Conservation (phyloP, 2,329 filamentous ascomycete species). For the Grosmannia huntii region DNA sequence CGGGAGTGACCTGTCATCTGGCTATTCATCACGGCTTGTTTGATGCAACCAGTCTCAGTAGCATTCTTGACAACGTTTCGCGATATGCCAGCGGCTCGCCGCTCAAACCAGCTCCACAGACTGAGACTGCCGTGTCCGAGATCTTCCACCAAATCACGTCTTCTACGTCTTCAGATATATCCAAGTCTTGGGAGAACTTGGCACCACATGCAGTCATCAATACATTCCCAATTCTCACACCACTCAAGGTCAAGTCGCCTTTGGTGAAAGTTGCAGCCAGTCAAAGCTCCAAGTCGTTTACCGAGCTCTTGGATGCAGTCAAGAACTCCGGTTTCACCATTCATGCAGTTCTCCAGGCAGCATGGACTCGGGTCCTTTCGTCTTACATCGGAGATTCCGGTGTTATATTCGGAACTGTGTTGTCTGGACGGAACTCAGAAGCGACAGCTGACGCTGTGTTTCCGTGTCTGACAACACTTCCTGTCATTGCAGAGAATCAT, state of each 20-base stretch:
- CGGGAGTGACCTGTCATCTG: constrained; percentile 20
- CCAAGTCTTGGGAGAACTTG: constrained; percentile 51
- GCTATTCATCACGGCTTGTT: constrained; percentile 71
- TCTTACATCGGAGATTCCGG: constrained; percentile 63
- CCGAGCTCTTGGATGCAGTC: constrained; percentile 42
- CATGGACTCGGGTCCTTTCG: constrained; percentile 65
- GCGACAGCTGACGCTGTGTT: constrained; percentile 50
- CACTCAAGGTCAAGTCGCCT: constrained; percentile 30
- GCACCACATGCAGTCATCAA: constrained; percentile 43
- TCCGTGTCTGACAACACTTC: constrained; percentile 73
- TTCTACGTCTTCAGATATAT: constrained; percentile 17
- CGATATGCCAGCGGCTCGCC: constrained; percentile 20
- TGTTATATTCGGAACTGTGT: constrained; percentile 67
- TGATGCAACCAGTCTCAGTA: constrained; percentile 61
- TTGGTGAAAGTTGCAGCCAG: neutral
- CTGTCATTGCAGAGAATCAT: constrained; percentile 47
- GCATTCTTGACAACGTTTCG: constrained; percentile 49
- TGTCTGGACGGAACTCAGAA: constrained; percentile 59
- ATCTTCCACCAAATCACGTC: constrained; percentile 26
- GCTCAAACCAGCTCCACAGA: neutral
- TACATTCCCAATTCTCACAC: constrained; percentile 65
- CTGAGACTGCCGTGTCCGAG: constrained; percentile 23
- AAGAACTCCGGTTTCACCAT: constrained; percentile 51
- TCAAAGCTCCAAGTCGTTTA: constrained; percentile 24
- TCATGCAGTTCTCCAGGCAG: constrained; percentile 62